Percentiles rank a stretch among this genome's conserved stretches.
phyloP scores from a whole-genome alignment of 176 grass and related monocot genomes.

The Oryza meyeriana region DNA sequence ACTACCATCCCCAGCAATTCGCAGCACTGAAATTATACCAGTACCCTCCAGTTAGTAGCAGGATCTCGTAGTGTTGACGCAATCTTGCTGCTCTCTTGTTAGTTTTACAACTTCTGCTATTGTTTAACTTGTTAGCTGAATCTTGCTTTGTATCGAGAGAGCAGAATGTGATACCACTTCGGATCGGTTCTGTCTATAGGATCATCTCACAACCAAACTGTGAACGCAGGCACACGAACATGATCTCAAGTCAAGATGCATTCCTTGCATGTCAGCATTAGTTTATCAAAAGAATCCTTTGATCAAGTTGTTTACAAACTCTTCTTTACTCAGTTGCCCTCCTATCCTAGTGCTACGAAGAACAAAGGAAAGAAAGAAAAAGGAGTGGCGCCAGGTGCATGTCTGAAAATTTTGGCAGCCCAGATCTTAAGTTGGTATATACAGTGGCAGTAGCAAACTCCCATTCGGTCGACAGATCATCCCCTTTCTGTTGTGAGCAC shows the following conservation, averaged over 20 bases:
- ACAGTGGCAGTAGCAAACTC: slow-evolving; percentile 4
- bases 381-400: neutral
- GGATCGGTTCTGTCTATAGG: neutral
- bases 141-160: neutral
- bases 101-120: neutral
- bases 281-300: neutral
- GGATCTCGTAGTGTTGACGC: no score
- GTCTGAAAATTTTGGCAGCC: slow-evolving; percentile 12
- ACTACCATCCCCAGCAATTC: no score
- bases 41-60: no score
- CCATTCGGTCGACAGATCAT: neutral
- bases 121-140: neutral
- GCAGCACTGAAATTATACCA: no score
- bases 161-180: neutral
- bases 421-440: slow-evolving; percentile 4
- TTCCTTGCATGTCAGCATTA: neutral
- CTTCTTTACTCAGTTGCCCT: neutral
- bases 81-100: neutral
- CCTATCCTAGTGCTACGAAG: neutral
- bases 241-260: neutral
- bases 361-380: neutral
- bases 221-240: neutral
- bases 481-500: neutral
- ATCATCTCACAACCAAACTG: neutral
- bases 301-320: neutral